Percentiles rank a stretch among this genome's conserved stretches.
These are phyloP conservation scores for Starmera amethionina DNA, from an alignment of 805 yeast genomes.

Conservation along the genomic window DNA sequence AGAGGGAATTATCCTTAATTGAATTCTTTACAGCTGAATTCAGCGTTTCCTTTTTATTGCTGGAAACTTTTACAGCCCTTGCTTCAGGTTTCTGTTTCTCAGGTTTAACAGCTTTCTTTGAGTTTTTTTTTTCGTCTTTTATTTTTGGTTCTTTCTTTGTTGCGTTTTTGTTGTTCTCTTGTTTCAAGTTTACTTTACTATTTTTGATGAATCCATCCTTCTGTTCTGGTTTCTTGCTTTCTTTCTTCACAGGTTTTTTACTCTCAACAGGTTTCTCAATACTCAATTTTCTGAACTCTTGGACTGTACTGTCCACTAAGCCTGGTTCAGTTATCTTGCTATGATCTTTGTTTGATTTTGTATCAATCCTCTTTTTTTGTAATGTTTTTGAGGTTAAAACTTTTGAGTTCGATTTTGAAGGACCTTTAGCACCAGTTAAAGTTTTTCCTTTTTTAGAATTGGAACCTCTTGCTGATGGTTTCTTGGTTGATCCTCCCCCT, in stretches of 20 bases:
- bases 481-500: background rate
- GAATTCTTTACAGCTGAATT: background rate
- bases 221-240: background rate
- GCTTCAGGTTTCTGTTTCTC: background rate
- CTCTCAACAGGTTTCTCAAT: background rate
- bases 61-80: background rate
- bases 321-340: background rate
- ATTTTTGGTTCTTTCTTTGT: background rate
- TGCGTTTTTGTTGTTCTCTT: background rate
- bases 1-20: background rate
- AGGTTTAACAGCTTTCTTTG: background rate
- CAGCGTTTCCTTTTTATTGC: background rate
- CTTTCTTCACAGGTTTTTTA: background rate
- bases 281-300: conserved; percentile 3
- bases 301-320: background rate
- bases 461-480: background rate
- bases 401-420: background rate
- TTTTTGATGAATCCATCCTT: background rate
- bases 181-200: background rate
- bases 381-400: background rate
- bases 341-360: too few species aligned
- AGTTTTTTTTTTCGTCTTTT: background rate
- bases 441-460: background rate
- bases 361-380: background rate
- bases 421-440: background rate